Evolutionary conservation across 257 asterid genomes (phyloP), one percentile per base, ranked within the genome.

Genomic region (Leonotis leonurus): DNA sequence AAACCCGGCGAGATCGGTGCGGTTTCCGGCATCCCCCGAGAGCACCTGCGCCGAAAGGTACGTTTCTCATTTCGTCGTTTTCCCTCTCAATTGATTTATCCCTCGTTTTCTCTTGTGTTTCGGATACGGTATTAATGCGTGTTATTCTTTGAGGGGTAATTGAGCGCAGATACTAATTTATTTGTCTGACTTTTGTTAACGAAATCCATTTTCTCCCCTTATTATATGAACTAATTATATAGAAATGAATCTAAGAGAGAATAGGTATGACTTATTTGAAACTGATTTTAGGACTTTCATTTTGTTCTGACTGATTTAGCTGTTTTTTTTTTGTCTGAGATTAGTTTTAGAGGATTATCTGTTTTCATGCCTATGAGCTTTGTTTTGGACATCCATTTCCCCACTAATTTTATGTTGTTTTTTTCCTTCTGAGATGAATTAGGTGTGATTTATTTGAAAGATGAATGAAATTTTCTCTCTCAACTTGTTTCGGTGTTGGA

Each of bases 21-120:
- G 70, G 95, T 85, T 68, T 82, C 97, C 41, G 96, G 97, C 60
- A 83, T 87, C 40, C 97, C 99, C 44, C 78, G 87, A 65, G 92
- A 87, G 67, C 99, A 89, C 78, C 94, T 87, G 60, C 82, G 86
- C 17, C 73, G 97, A 33, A 81, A 56, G 87, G 96, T 89, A 75
- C 57, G 27, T 16, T 60, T 37, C 16, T 57, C n/a, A 7, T 24
- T 33, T 41, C 46, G 5, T 14, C 32, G 50, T 18, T 37, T 29
- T 26, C 25, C 27, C 21, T 14, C 37, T 7, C 55, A 26, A 33
- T n/a, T 61, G 32, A 22, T 25, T 27, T 4, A n/a, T 14, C 20
- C 20, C 10, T n/a, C 5, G 3, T 25, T 33, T 18, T 30, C 0
- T 21, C 3, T 8, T 22, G 30, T 33, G n/a, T n/a, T n/a, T n/a